A percentile compares a stretch with the other conserved stretches of the same genome.
Evolutionary conservation across 1,284 basidiomycete genomes (phyloP).

Genomic region (Trametes polyzona): DNA sequence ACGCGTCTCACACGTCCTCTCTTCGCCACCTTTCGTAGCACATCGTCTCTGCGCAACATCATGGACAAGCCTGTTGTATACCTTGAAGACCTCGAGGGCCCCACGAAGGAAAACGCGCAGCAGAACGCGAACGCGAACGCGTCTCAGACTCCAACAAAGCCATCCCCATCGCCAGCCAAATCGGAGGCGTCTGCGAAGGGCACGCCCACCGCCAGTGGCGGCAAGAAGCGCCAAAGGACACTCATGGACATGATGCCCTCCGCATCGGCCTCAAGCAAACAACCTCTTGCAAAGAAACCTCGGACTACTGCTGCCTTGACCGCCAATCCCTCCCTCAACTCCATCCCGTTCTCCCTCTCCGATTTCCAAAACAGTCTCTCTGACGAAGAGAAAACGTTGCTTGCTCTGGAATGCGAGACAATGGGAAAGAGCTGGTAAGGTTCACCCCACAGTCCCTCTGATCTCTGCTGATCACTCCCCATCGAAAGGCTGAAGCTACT

Average conservation of each 20-base stretch:
- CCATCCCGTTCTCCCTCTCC: constrained; percentile 69
- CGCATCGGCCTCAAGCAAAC: constrained; percentile 7
- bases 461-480: not conserved
- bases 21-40: constrained; percentile 4
- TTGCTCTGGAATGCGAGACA: constrained; percentile 69
- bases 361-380: constrained; percentile 58
- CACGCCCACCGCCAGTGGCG: constrained; percentile 31
- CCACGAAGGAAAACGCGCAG: constrained; percentile 19
- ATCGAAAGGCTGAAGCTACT: constrained; percentile 67
- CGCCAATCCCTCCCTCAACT: constrained; percentile 51
- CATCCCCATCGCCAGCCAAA: constrained; percentile 1
- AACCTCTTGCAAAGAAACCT: constrained; percentile 36
- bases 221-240: constrained; percentile 65
- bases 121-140: constrained; percentile 13
- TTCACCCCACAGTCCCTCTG: not conserved
- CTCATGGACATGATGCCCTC: constrained; percentile 63
- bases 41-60: not conserved
- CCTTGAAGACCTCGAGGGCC: constrained; percentile 57
- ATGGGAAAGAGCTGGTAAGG: constrained; percentile 76
- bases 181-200: constrained; percentile 20
- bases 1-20: constrained; percentile 14
- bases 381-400: constrained; percentile 59
- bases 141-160: not conserved
- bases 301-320: constrained; percentile 23
- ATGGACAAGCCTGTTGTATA: constrained; percentile 52